Percentiles rank a stretch among this genome's conserved stretches.
Conservation (phyloP, 768 basidiomycete species). For the Leccinum longicurvipes region DNA sequence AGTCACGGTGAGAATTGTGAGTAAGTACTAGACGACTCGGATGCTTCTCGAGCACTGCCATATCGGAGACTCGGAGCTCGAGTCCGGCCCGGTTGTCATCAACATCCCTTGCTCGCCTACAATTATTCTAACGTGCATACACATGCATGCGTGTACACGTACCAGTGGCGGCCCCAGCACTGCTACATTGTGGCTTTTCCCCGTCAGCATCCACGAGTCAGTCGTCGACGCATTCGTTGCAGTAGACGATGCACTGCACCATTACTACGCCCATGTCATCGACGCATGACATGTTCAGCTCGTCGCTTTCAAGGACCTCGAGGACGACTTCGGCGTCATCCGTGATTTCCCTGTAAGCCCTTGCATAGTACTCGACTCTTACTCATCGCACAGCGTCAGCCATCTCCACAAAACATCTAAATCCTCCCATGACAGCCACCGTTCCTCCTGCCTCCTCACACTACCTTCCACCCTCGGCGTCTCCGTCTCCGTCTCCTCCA, state of each 20-base stretch:
- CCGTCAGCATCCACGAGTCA: too few relatives aligned
- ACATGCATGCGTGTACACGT: too few relatives aligned
- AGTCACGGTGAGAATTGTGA: too few relatives aligned
- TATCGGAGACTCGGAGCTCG: too few relatives aligned
- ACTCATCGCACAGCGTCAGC: too few relatives aligned
- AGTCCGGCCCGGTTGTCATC: too few relatives aligned
- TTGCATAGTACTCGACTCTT: background rate
- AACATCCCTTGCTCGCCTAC: too few relatives aligned
- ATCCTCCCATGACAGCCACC: conserved; percentile 37
- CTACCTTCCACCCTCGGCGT: conserved; percentile 20
- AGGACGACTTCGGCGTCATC: conserved; percentile 70
- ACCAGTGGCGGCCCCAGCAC: too few relatives aligned
- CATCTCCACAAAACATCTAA: conserved; percentile 78
- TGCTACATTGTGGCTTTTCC: too few relatives aligned
- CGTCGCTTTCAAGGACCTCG: conserved; percentile 55
- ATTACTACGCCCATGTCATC: conserved; percentile 54
- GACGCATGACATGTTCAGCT: conserved; percentile 67
- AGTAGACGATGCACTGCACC: conserved; percentile 62
- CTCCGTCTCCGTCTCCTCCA: conserved; percentile 40
- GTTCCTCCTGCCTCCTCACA: conserved; percentile 26
- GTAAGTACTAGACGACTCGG: too few relatives aligned
- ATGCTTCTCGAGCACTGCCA: too few relatives aligned
- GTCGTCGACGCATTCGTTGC: conserved; percentile 57
- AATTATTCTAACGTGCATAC: too few relatives aligned
- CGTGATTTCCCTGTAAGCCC: conserved; percentile 75